phyloP scores from a whole-genome alignment of 163 green algal genomes.

The Scenedesmus sp. region DNA sequence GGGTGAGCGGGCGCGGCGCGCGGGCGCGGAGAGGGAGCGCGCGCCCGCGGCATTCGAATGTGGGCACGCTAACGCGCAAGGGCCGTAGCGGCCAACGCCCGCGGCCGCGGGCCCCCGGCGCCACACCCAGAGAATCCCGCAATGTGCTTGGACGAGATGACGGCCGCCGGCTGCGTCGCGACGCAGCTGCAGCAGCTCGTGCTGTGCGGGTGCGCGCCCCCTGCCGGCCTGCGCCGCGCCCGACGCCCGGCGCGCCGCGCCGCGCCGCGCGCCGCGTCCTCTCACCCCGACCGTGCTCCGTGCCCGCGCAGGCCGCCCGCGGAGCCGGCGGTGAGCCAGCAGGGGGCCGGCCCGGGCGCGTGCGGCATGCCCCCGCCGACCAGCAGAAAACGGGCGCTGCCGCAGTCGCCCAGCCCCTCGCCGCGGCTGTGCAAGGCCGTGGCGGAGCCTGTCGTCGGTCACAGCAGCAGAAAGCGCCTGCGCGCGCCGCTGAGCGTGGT shows the following conservation, averaged over 20 bases:
- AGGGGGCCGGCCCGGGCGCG: too few species aligned
- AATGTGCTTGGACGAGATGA: not conserved
- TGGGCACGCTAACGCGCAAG: not conserved
- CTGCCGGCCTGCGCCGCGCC: too few species aligned
- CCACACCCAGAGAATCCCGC: too few species aligned
- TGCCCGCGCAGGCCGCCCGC: constrained; percentile 3
- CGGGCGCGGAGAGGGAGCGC: not conserved
- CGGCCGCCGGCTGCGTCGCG: constrained; percentile 4
- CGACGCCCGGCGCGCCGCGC: too few species aligned
- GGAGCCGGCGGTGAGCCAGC: constrained; percentile 7
- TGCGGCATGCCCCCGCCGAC: too few species aligned
- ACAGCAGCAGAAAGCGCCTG: constrained; percentile 9
- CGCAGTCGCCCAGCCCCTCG: not conserved
- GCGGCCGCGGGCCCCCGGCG: too few species aligned
- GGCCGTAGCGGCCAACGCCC: too few species aligned
- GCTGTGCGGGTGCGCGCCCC: constrained; percentile 30
- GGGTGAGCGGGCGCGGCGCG: too few species aligned
- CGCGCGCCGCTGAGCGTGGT: constrained; percentile 12
- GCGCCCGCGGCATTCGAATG: not conserved
- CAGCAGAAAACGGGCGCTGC: not conserved
- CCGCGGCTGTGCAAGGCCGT: not conserved
- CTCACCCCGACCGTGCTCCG: too few species aligned
- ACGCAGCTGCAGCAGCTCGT: constrained; percentile 6
- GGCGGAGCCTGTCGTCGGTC: not conserved
- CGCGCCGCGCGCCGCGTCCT: too few species aligned